phyloP scores from a whole-genome alignment of 176 grass and related monocot genomes.

The Carex cristatella region DNA sequence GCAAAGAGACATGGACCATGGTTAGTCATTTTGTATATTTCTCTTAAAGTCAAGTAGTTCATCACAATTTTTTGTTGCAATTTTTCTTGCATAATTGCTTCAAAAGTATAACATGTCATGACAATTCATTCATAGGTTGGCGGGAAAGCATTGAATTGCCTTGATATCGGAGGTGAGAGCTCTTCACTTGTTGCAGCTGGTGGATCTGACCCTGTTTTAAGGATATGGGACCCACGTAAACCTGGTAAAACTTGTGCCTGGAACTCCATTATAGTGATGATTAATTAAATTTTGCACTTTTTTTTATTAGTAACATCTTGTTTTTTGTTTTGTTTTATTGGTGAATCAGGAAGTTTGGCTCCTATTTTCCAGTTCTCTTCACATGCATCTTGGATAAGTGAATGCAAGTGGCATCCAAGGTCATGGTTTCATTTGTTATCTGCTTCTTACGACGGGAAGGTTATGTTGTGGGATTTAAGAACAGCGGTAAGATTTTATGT shows the following conservation, averaged over 20 bases:
- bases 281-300: neutral
- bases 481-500: constrained; percentile 61
- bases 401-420: constrained; percentile 84
- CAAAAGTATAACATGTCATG: neutral
- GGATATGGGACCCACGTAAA: constrained; percentile 95
- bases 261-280: neutral
- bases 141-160: constrained; percentile 84
- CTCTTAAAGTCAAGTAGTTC: neutral
- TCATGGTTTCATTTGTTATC: constrained; percentile 94
- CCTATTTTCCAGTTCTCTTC: constrained; percentile 94
- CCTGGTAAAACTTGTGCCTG: constrained; percentile 55
- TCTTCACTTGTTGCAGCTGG: constrained; percentile 76
- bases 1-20: constrained; percentile 75
- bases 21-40: constrained; percentile 30
- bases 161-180: constrained; percentile 81
- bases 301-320: neutral
- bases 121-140: constrained; percentile 46
- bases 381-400: constrained; percentile 76
- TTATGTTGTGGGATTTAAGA: constrained; percentile 99
- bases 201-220: constrained; percentile 75
- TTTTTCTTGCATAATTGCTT: neutral
- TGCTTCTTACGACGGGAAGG: constrained; percentile 90
- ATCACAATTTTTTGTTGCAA: neutral
- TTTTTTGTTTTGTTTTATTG: constrained; percentile 20
- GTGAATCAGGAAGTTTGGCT: constrained; percentile 59